A percentile compares a stretch with the other conserved stretches of the same genome.
These are phyloP conservation scores for Talaromyces albobiverticillius DNA, from an alignment of 2,329 filamentous ascomycete species.

Conservation along the genomic window DNA sequence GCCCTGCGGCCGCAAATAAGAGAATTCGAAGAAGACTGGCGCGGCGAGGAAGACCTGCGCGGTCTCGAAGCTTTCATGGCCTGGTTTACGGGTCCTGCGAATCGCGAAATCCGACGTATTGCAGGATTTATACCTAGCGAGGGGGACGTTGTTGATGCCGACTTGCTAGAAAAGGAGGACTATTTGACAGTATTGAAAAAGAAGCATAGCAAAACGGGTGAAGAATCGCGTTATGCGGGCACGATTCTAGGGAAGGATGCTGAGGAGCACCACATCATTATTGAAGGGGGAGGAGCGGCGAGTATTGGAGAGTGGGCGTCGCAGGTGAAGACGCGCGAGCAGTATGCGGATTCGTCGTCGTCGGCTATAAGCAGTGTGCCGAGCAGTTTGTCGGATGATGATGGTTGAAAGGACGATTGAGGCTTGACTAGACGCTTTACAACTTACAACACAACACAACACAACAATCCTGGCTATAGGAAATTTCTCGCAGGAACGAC, in stretches of 20 bases:
- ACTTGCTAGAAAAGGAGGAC: constrained; percentile 61
- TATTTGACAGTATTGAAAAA: constrained; percentile 79
- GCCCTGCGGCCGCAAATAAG: constrained; percentile 67
- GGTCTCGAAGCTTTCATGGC: constrained; percentile 74
- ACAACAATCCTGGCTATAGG: too few species aligned
- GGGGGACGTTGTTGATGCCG: constrained; percentile 48
- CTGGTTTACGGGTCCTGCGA: constrained; percentile 73
- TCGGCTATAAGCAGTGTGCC: constrained; percentile 40
- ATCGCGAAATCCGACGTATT: constrained; percentile 77
- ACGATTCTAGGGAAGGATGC: constrained; percentile 74
- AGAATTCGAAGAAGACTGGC: constrained; percentile 66
- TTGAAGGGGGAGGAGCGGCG: constrained; percentile 69
- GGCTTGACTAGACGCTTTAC: too few species aligned
- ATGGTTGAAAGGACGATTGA: constrained; percentile 32
- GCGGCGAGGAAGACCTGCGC: constrained; percentile 70
- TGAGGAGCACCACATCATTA: constrained; percentile 68
- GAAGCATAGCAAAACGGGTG: constrained; percentile 85
- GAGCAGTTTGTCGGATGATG: constrained; percentile 36
- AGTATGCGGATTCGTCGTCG: constrained; percentile 30
- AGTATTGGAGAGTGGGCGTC: constrained; percentile 65
- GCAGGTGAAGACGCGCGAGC: constrained; percentile 32
- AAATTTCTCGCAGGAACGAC: too few species aligned
- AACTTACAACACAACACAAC: too few species aligned
- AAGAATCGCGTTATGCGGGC: constrained; percentile 80
- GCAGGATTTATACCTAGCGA: constrained; percentile 66